phyloP scores from a whole-genome alignment of 805 yeast species.

The Cyberlindnera saturnus region DNA sequence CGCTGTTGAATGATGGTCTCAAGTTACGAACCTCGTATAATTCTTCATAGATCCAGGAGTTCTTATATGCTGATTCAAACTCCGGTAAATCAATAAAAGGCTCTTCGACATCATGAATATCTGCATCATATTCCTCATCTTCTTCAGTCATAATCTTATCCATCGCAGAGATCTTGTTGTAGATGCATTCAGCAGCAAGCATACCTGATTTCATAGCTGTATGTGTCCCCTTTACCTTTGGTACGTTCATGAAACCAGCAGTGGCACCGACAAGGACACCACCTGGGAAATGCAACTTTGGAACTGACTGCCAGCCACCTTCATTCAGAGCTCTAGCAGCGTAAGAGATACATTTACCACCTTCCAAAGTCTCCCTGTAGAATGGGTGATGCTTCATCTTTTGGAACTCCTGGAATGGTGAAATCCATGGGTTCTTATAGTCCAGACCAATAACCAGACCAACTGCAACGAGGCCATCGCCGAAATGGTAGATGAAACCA shows the following conservation, averaged over 20 bases:
- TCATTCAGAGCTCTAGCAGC: constrained; percentile 97
- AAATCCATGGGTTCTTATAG: constrained; percentile 88
- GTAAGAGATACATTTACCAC: constrained; percentile 89
- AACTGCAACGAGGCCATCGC: constrained; percentile 83
- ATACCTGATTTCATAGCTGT: constrained; percentile 96
- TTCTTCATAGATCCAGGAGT: constrained; percentile 86
- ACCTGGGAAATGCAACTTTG: constrained; percentile 89
- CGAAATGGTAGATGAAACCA: constrained; percentile 95
- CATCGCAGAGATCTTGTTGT: constrained; percentile 41
- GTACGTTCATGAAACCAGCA: constrained; percentile 96
- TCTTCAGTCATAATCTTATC: constrained; percentile 35
- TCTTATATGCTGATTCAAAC: constrained; percentile 59
- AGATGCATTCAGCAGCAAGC: constrained; percentile 87
- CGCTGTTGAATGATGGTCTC: constrained; percentile 81
- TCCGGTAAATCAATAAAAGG: constrained; percentile 43
- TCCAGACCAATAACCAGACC: constrained; percentile 96
- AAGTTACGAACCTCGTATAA: constrained; percentile 80
- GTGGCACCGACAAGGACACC: constrained; percentile 93
- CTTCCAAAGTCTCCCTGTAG: constrained; percentile 65
- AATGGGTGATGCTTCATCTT: constrained; percentile 88
- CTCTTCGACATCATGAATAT: constrained; percentile 32
- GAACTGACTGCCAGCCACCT: constrained; percentile 94
- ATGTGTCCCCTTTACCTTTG: constrained; percentile 96
- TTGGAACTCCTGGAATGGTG: constrained; percentile 96
- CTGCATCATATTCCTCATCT: constrained; percentile 35